Evolutionary conservation across 306 rosid genomes (phyloP).

Genomic region (Lathyrus sativus): DNA sequence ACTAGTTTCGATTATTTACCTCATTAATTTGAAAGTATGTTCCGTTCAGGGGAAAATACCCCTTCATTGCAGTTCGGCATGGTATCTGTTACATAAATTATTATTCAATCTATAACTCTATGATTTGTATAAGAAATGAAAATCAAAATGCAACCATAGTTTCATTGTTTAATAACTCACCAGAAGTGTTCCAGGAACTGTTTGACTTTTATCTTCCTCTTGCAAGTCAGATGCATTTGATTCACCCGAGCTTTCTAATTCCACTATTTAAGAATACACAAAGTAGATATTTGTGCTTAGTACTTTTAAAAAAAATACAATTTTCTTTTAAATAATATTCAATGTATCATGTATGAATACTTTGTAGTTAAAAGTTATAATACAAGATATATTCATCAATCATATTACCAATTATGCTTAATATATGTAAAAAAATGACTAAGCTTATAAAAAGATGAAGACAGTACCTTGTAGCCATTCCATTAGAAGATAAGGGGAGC

Average conservation of each 20-base stretch:
- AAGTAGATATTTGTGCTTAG: not conserved
- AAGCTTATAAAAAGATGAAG: not conserved
- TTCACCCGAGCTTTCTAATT: slow-evolving; percentile 27
- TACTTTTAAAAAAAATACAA: no score
- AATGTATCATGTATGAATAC: no score
- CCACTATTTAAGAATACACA: slow-evolving; percentile 26
- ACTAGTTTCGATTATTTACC: slow-evolving; percentile 40
- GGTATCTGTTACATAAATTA: slow-evolving; percentile 57
- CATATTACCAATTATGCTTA: not conserved
- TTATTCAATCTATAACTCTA: no score
- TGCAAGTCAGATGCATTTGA: slow-evolving; percentile 1
- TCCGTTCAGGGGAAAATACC: slow-evolving; percentile 70
- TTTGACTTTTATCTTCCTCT: slow-evolving; percentile 43
- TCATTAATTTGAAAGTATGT: slow-evolving; percentile 85
- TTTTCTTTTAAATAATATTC: no score
- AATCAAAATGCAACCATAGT: not conserved
- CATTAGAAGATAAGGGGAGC: slow-evolving; percentile 53
- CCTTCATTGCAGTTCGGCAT: slow-evolving; percentile 62
- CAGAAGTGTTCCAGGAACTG: slow-evolving; percentile 62
- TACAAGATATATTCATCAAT: not conserved
- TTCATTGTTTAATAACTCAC: slow-evolving; percentile 45
- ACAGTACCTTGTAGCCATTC: slow-evolving; percentile 57
- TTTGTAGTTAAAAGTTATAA: no score
- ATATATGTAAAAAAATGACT: not conserved
- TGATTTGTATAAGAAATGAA: slow-evolving; percentile 1